Conservation (phyloP, 2,329 filamentous ascomycete species). For the Beauveria varroae region DNA sequence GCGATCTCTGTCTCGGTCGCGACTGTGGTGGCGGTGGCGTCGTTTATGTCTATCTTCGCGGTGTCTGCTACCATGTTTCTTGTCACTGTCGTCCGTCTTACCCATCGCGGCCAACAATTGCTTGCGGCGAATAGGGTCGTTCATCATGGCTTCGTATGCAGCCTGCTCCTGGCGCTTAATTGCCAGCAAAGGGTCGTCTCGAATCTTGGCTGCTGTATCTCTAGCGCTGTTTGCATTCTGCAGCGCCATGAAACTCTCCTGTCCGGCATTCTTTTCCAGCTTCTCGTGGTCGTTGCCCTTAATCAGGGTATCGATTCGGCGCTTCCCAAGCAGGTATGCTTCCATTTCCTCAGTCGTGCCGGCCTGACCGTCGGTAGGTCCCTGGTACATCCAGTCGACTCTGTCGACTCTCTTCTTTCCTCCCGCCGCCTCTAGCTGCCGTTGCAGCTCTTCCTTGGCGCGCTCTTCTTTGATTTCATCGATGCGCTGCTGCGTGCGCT, state of each 20-base stretch:
- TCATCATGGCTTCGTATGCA: constrained; percentile 73
- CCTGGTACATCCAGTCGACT: constrained; percentile 98
- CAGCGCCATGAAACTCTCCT: constrained; percentile 52
- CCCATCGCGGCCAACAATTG: constrained; percentile 61
- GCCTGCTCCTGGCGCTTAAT: constrained; percentile 90
- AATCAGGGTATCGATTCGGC: constrained; percentile 76
- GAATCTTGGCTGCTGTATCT: constrained; percentile 78
- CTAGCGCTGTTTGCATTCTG: constrained; percentile 65
- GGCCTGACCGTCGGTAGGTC: constrained; percentile 68
- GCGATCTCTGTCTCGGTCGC: constrained; percentile 33
- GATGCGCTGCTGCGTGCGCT: constrained; percentile 82
- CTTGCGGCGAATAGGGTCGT: constrained; percentile 59
- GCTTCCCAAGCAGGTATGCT: constrained; percentile 85
- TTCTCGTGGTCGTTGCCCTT: constrained; percentile 75
- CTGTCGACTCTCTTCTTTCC: constrained; percentile 72
- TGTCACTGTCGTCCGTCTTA: constrained; percentile 41
- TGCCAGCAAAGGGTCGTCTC: constrained; percentile 83
- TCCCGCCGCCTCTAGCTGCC: constrained; percentile 80
- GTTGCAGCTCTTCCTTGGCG: constrained; percentile 83
- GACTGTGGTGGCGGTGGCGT: constrained; percentile 36
- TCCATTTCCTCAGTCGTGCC: constrained; percentile 84
- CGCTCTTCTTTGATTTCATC: constrained; percentile 94
- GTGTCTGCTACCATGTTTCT: constrained; percentile 29
- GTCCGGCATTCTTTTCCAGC: constrained; percentile 64
- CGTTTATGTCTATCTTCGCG: constrained; percentile 30